Conservation (phyloP, 1,284 basidiomycete genomes). For the Trametes pubescens region DNA sequence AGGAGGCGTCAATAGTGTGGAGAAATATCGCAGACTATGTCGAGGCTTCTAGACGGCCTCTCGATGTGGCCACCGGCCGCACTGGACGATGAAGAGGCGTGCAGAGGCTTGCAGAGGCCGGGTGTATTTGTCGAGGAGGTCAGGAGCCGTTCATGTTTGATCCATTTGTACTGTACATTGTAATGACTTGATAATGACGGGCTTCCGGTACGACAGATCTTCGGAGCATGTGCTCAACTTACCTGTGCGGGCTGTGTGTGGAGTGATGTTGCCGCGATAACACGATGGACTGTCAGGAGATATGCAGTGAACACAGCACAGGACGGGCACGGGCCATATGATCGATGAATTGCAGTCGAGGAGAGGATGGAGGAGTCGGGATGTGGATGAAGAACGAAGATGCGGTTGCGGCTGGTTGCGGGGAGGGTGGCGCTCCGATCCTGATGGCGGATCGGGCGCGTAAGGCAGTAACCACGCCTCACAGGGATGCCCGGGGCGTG, state of each 20-base stretch:
- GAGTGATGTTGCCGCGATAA: neutral
- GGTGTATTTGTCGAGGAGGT: neutral
- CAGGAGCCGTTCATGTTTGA: neutral
- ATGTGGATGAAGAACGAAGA: neutral
- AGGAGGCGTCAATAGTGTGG: neutral
- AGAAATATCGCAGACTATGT: neutral
- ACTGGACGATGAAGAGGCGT: neutral
- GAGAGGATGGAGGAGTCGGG: neutral
- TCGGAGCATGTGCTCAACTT: neutral
- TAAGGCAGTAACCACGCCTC: slow-evolving; percentile 12
- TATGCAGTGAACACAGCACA: neutral
- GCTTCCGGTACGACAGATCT: slow-evolving; percentile 1
- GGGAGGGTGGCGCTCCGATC: slow-evolving; percentile 12
- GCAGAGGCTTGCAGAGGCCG: neutral
- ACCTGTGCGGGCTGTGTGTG: neutral
- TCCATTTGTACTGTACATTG: slow-evolving; percentile 2
- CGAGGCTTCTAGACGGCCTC: slow-evolving; percentile 7
- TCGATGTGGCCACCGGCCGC: neutral
- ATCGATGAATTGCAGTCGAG: neutral
- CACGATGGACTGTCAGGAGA: slow-evolving; percentile 12
- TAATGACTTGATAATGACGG: neutral
- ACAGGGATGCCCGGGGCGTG: neutral
- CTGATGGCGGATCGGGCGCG: slow-evolving; percentile 7
- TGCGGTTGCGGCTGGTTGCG: slow-evolving; percentile 16
- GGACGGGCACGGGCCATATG: neutral